Base-by-base conservation (phyloP, 1,284 basidiomycete genomes). In the Golubevia pallescens region DNA sequence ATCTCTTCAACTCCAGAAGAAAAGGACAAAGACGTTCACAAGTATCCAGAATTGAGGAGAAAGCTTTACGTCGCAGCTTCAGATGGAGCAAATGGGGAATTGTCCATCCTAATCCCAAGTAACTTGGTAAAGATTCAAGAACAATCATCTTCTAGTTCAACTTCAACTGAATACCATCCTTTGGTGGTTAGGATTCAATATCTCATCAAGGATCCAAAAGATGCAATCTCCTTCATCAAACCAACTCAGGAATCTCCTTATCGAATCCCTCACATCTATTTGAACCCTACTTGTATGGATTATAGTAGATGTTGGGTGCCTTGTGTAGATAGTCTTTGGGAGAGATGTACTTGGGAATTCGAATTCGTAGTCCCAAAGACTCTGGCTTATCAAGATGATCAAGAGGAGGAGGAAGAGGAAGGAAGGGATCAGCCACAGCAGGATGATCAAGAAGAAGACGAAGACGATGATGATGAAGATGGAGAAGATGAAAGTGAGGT, bases 341-440 rank as follows among this genome's bases (percentile, higher is more conserved):
- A 97, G 86, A 91, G 94, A 78, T 97, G 93, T 80, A 97, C 96
- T 1, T 99, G 97, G 97, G 97, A 99, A 82, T 92, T 99, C 62
- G 94, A 98, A 85, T 93, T 97, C 83, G 90, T 98, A 63, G 95
- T 97, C 20, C 95, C 95, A 55, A 90, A 92, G 67, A 92, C 91
- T 74, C 88, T 96, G 8, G 92, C 58, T 13, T 54, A 56, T 2
- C 62, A 70, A 2, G 62, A 69, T 14, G 53, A 48, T 48, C 58
- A 6, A 7, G 74, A 69, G n/a, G 61, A 32, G 2, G 71, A 70
- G 16, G 65, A 60, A 13, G 67, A 68, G 8, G 19, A 61, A 0
- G 34, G 34, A 5, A 10, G 34, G 5, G 34, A 38, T n/a, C n/a
- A n/a, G n/a, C n/a, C n/a, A n/a, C n/a, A 52, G 6, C 3, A 13